Base-by-base conservation (phyloP, 2,329 filamentous ascomycete genomes). In the Periconia sp. region DNA sequence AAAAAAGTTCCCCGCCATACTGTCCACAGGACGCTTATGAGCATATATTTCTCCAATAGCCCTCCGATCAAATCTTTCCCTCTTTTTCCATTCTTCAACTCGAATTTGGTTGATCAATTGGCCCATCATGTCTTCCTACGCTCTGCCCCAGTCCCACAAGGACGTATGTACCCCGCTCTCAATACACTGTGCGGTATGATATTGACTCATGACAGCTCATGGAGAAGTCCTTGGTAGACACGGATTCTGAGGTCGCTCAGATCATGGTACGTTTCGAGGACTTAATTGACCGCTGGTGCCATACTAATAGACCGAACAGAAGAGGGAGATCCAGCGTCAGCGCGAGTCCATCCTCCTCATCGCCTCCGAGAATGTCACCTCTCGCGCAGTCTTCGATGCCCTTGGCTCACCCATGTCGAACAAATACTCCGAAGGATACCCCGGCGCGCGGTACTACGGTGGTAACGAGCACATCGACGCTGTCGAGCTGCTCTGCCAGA, bases 381-480 rank as follows among this genome's bases (percentile, higher is more conserved):
- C 63, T 43, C 61, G 65, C 57, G 64, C 63, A 56, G 61, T 70
- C 52, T 69, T 65, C 50, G 69, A 71, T 63, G 65, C 72, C 46
- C 55, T 69, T 88, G 89, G 70, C 40, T 72, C 70, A 41, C 68
- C 69, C 56, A 73, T 73, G 70, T 72, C 89, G 75, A 96, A 97
- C 75, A 97, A 99, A 73, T 99, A 99, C 76, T 97, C 94, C 0
- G 94, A 99, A 73, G 94, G 94, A 37, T 99, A 99, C 64, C 94
- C 92, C 22, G 94, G 94, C 43, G 92, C 92, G 48, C 82, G 92
- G 67, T 97, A 97, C 77, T 97, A 97, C 68, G 92, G 92, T 40
- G 92, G 92, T 54, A 97, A 97, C 71, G 88, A 96, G 73, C 91
- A 92, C 72, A 97, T 97, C 64, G 92, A 97, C 65, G 83, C 90